Percentiles rank a stretch among this genome's conserved stretches.
These are phyloP conservation scores for Quercus robur DNA, from an alignment of 306 rosid species.

Conservation along the genomic window DNA sequence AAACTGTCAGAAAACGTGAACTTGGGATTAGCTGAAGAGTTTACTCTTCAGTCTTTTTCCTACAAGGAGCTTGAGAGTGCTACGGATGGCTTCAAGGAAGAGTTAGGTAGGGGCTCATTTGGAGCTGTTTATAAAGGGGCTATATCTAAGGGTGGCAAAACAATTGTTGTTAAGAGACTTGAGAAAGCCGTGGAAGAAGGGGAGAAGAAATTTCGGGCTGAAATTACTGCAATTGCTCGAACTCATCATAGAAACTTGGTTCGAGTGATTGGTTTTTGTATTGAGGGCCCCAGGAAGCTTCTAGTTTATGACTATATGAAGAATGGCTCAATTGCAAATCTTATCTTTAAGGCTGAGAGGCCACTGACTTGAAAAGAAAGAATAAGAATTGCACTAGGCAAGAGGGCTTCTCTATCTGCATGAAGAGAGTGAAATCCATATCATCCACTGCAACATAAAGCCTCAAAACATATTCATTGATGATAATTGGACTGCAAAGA, in stretches of 20 bases:
- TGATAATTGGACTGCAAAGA: background rate
- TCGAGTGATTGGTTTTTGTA: background rate
- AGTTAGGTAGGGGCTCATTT: background rate
- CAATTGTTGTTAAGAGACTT: background rate
- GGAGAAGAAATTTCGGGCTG: background rate
- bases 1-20: constrained; percentile 8
- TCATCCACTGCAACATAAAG: background rate
- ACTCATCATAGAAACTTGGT: background rate
- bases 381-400: background rate
- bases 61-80: constrained; percentile 1
- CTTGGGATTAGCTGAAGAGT: constrained; percentile 6
- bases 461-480: background rate
- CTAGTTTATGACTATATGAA: background rate
- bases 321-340: background rate
- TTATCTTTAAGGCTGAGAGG: background rate
- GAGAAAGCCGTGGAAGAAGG: background rate
- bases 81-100: background rate
- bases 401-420: background rate
- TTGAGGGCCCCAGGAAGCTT: background rate
- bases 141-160: background rate
- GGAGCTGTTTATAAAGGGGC: background rate
- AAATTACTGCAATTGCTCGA: background rate
- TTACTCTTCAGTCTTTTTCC: background rate
- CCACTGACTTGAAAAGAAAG: background rate
- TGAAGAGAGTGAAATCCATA: background rate